Base-by-base conservation (phyloP, 2,329 filamentous ascomycete species). In the Alternaria triticimaculans region DNA sequence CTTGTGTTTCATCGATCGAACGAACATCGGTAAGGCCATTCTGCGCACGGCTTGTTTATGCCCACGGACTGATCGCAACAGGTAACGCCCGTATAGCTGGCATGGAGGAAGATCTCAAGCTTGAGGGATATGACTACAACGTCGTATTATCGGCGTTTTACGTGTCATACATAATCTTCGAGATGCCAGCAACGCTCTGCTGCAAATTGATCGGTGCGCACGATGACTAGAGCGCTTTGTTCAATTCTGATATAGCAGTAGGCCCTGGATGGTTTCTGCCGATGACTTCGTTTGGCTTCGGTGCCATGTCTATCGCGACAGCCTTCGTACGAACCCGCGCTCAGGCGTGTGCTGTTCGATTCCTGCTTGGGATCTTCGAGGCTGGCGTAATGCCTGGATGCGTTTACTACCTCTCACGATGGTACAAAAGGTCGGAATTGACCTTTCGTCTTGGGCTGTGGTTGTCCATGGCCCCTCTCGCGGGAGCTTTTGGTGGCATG, bases 241-340 rank as follows among this genome's bases (percentile, higher is more conserved):
- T 26, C n/a, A 60, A 46, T 1, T 37, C 30, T 41, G 3, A 54
- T 54, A 4, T 25, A 18, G 15, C 15, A 25, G 28, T 59, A 58
- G 66, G 90, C 0, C 90, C 90, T 0, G 89, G 89, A 41, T 91
- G 88, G 88, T 92, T 88, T 72, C 82, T 92, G n/a, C 90, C 90
- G 0, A 72, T 81, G 1, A 86, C 85, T 12, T 85, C 87, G 0
- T 78, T 92, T 2, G 80, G 83, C 15, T 92, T 91, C 66, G 89
- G 89, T 2, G 80, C 87, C 43, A 80, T 80, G 48, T 90, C 89
- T 0, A 77, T 92, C 5, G 84, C 83, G 33, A 91, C 87, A 0
- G 90, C 86, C 0, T 92, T 90, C 68, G 87, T 90, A 21, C 68
- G 86, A 21, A 83, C 84, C 51, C 81, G 85, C 12, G 78, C 83